phyloP scores from a whole-genome alignment of 257 asterid genomes.

The Fraxinus cuspidata region DNA sequence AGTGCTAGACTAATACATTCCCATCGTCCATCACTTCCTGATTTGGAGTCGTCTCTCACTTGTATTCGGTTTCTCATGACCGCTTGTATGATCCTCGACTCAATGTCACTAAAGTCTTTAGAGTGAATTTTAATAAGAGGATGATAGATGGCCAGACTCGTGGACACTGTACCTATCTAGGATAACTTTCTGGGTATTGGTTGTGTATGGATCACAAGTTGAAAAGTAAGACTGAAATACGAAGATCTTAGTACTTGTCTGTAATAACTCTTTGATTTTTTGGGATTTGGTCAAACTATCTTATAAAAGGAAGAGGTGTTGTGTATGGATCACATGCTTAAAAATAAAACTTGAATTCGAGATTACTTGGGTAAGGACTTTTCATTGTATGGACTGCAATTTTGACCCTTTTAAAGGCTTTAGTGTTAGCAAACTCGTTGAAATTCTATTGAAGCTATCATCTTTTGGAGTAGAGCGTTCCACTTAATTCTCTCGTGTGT shows the following conservation, averaged over 20 bases:
- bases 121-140: conserved; percentile 45
- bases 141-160: conserved; percentile 36
- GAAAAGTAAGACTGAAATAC: no score
- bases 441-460: neutral
- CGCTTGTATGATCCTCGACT: conserved; percentile 27
- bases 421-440: neutral
- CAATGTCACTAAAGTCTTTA: conserved; percentile 48
- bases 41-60: conserved; percentile 54
- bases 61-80: conserved; percentile 40
- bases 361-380: conserved; percentile 4
- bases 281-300: neutral
- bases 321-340: conserved; percentile 12
- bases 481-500: no score
- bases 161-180: conserved; percentile 37
- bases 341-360: conserved; percentile 11
- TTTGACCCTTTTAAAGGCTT: neutral
- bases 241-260: conserved; percentile 14
- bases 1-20: conserved; percentile 38
- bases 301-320: neutral
- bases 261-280: conserved; percentile 41
- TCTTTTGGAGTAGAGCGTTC: no score
- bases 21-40: conserved; percentile 84
- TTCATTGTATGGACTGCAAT: neutral
- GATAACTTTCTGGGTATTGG: no score
- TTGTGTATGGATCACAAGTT: no score